Conservation (phyloP, 495 filamentous ascomycete genomes). For the Penicillium taxi region DNA sequence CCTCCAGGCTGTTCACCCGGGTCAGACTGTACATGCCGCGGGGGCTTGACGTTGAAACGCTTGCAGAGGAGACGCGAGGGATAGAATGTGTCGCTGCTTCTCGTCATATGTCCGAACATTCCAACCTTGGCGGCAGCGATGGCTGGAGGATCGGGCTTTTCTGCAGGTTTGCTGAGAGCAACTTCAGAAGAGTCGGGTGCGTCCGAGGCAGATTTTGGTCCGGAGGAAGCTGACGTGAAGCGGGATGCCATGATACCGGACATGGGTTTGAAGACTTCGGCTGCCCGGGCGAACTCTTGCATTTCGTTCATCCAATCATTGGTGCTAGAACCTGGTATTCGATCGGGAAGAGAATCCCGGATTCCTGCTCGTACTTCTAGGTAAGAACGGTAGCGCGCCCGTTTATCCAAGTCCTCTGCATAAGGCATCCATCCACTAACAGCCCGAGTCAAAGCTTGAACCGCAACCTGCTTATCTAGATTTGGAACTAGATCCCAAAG, state of each 20-base stretch:
- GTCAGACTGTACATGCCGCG: slow-evolving; percentile 60
- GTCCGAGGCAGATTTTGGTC: slow-evolving; percentile 37
- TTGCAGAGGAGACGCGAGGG: slow-evolving; percentile 85
- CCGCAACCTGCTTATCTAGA: slow-evolving; percentile 64
- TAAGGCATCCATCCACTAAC: slow-evolving; percentile 77
- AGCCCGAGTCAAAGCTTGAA: slow-evolving; percentile 67
- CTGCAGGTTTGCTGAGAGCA: slow-evolving; percentile 47
- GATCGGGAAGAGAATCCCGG: slow-evolving; percentile 50
- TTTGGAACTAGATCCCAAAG: slow-evolving; percentile 61
- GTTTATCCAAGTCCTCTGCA: slow-evolving; percentile 69
- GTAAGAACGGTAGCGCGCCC: slow-evolving; percentile 67
- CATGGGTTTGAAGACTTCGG: slow-evolving; percentile 88
- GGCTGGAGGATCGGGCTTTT: slow-evolving; percentile 68
- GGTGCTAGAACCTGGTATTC: slow-evolving; percentile 45
- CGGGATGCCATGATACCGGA: slow-evolving; percentile 84
- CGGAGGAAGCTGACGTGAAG: slow-evolving; percentile 67
- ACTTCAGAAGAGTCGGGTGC: slow-evolving; percentile 28
- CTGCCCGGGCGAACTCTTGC: slow-evolving; percentile 79
- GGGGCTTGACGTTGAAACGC: slow-evolving; percentile 76
- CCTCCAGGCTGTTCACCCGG: slow-evolving; percentile 29
- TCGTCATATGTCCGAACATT: slow-evolving; percentile 87
- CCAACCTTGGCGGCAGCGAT: slow-evolving; percentile 83
- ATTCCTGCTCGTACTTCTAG: slow-evolving; percentile 71
- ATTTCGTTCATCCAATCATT: slow-evolving; percentile 78
- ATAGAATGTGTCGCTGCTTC: slow-evolving; percentile 62